Percentiles rank a stretch among this genome's conserved stretches.
phyloP scores from a whole-genome alignment of 495 filamentous ascomycete genomes.

The Ascobolus immersus region DNA sequence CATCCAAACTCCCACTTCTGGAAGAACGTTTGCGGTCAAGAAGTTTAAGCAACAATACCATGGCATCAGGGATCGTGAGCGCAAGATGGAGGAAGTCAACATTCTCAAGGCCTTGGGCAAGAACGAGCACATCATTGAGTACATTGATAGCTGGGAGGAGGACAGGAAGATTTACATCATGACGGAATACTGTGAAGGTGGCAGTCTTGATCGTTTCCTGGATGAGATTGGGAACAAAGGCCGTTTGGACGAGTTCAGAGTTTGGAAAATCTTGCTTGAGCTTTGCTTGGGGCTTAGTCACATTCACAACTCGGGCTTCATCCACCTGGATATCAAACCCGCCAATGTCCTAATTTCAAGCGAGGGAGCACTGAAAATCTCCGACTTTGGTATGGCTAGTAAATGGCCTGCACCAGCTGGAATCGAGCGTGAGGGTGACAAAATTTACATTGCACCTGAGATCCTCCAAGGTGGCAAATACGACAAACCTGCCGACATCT shows the following conservation, averaged over 20 bases:
- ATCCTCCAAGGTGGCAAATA: constrained; percentile 47
- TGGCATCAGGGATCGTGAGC: constrained; percentile 46
- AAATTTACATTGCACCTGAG: constrained; percentile 85
- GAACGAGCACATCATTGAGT: constrained; percentile 58
- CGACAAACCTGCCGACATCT: constrained; percentile 80
- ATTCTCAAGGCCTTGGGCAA: constrained; percentile 44
- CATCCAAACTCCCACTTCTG: constrained; percentile 20
- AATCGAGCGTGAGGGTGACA: constrained; percentile 79
- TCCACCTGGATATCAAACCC: constrained; percentile 87
- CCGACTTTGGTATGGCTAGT: constrained; percentile 84
- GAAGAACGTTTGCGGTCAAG: constrained; percentile 67
- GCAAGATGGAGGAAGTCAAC: constrained; percentile 55
- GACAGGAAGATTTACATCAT: constrained; percentile 63
- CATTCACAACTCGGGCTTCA: constrained; percentile 66
- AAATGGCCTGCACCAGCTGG: constrained; percentile 44
- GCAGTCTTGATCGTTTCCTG: constrained; percentile 64
- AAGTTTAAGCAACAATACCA: constrained; percentile 57
- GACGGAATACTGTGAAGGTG: constrained; percentile 86
- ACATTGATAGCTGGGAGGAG: constrained; percentile 66
- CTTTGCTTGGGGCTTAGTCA: constrained; percentile 54
- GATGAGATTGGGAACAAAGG: constrained; percentile 51
- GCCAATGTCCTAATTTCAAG: constrained; percentile 80
- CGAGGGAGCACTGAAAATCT: constrained; percentile 81
- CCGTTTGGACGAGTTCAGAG: constrained; percentile 81
- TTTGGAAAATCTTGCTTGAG: constrained; percentile 91